Percentiles rank a stretch among this genome's conserved stretches.
phyloP scores from a whole-genome alignment of 768 basidiomycete genomes.

The Strobilomyces dryophilus region DNA sequence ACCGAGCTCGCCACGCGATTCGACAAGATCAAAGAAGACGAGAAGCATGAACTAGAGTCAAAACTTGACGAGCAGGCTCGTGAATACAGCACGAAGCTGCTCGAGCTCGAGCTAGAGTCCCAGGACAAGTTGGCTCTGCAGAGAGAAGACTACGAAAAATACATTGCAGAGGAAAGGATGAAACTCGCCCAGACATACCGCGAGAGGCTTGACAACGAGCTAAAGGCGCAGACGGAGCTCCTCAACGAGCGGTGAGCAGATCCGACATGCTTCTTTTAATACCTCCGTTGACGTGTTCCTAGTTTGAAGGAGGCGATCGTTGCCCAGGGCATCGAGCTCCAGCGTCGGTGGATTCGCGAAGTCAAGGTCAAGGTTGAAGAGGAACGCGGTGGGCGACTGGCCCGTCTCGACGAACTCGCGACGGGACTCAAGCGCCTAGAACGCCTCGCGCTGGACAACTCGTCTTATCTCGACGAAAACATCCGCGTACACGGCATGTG shows the following conservation, averaged over 20 bases:
- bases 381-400: slow-evolving; percentile 92
- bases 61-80: slow-evolving; percentile 77
- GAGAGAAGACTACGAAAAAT: slow-evolving; percentile 79
- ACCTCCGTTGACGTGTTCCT: slow-evolving; percentile 1
- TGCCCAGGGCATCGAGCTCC: slow-evolving; percentile 95
- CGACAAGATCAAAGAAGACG: slow-evolving; percentile 75
- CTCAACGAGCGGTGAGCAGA: slow-evolving; percentile 87
- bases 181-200: slow-evolving; percentile 75
- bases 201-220: slow-evolving; percentile 79
- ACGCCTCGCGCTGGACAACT: slow-evolving; percentile 88
- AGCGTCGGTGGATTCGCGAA: slow-evolving; percentile 93
- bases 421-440: slow-evolving; percentile 88
- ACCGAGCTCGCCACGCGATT: slow-evolving; percentile 73
- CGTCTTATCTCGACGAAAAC: slow-evolving; percentile 87
- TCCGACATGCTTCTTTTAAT: neutral
- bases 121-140: slow-evolving; percentile 83
- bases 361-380: slow-evolving; percentile 95
- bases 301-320: slow-evolving; percentile 94
- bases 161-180: slow-evolving; percentile 73
- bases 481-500: slow-evolving; percentile 88
- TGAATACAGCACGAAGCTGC: slow-evolving; percentile 77
- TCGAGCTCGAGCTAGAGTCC: slow-evolving; percentile 81
- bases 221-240: slow-evolving; percentile 83
- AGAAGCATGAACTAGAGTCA: slow-evolving; percentile 60
- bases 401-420: slow-evolving; percentile 91